phyloP scores from a whole-genome alignment of 139 green algal species.

The Bryopsis sp. region DNA sequence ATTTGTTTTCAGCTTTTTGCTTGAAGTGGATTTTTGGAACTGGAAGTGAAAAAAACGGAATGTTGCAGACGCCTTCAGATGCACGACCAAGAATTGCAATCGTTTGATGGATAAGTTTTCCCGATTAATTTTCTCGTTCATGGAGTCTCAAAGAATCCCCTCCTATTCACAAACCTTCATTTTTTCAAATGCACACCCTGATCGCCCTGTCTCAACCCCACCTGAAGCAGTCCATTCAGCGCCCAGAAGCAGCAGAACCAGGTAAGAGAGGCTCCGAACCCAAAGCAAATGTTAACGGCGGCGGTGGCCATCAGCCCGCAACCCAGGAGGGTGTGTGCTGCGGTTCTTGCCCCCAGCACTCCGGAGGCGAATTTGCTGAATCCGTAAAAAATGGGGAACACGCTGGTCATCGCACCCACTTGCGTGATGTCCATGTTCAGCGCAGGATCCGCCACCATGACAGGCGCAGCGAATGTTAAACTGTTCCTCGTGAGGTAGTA shows the following conservation, averaged over 20 bases:
- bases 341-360: constrained; percentile 70
- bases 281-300: constrained; percentile 80
- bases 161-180: no score
- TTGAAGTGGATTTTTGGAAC: no score
- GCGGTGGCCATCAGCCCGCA: constrained; percentile 77
- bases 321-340: constrained; percentile 66
- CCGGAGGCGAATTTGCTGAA: constrained; percentile 35
- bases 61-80: no score
- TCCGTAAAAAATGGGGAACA: constrained; percentile 84
- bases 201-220: no score
- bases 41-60: no score
- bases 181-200: no score
- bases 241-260: constrained; percentile 71
- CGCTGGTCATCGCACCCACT: constrained; percentile 84
- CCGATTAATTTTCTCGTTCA: no score
- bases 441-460: constrained; percentile 64
- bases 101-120: no score
- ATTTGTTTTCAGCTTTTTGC: no score
- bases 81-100: no score
- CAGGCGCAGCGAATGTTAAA: constrained; percentile 74
- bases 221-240: constrained; percentile 72
- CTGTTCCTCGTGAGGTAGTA: constrained; percentile 82
- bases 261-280: constrained; percentile 50
- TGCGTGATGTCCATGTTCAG: constrained; percentile 65
- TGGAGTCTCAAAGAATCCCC: no score